Evolutionary conservation across 768 basidiomycete species (phyloP).

Genomic region (Boletus rubescentipes): DNA sequence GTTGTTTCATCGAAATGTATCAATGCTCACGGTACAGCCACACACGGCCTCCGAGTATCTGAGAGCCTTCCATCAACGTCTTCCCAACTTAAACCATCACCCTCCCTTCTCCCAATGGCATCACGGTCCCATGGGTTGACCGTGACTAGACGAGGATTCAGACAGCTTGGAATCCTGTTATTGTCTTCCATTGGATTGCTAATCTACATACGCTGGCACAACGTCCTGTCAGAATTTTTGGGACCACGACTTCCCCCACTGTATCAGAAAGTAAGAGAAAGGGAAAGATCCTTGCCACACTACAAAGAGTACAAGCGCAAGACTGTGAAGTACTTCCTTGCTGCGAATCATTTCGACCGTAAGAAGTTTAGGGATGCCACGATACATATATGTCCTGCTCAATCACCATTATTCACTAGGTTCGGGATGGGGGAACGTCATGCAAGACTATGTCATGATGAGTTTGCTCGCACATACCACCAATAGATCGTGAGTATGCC

Average conservation of each 20-base stretch:
- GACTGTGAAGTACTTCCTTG: constrained; percentile 43
- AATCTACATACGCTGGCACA: constrained; percentile 10
- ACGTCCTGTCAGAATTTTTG: background rate
- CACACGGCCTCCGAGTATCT: background rate
- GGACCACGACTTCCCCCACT: constrained; percentile 37
- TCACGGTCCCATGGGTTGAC: constrained; percentile 21
- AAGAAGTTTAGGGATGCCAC: constrained; percentile 3
- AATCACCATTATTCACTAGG: constrained; percentile 21
- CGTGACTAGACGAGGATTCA: constrained; percentile 27
- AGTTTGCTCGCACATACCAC: constrained; percentile 34
- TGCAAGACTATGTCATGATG: constrained; percentile 41
- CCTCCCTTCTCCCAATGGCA: constrained; percentile 15
- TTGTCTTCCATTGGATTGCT: constrained; percentile 15
- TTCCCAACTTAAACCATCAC: background rate
- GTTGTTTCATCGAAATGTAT: background rate
- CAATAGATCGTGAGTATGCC: constrained; percentile 34
- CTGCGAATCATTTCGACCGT: constrained; percentile 47
- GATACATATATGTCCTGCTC: background rate
- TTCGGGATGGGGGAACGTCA: constrained; percentile 41
- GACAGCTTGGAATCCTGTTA: constrained; percentile 8
- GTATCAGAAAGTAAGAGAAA: constrained; percentile 37
- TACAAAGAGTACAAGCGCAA: constrained; percentile 38
- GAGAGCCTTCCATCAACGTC: background rate
- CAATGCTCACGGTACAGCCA: background rate
- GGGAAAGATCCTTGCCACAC: constrained; percentile 43